These are phyloP conservation scores for Favolaschia claudopus DNA, from an alignment of 768 basidiomycete species.

Conservation along the genomic window DNA sequence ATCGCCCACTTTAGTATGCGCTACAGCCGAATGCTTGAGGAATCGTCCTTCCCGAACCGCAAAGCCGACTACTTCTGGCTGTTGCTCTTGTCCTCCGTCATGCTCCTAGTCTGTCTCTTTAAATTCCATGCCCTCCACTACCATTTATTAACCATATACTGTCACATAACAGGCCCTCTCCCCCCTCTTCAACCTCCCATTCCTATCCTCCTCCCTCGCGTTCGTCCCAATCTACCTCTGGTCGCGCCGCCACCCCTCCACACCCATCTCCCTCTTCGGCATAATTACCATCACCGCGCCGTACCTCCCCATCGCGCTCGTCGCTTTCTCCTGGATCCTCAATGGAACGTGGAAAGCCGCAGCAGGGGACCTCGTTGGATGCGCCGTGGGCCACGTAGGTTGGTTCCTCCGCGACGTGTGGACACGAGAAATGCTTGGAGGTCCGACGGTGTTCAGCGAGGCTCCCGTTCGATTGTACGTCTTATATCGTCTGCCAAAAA, in stretches of 20 bases:
- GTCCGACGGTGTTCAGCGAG: conserved; percentile 73
- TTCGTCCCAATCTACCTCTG: conserved; percentile 98
- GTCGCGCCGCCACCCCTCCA: conserved; percentile 93
- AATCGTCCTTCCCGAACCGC: conserved; percentile 91
- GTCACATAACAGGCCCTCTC: conserved; percentile 67
- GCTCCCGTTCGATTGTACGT: conserved; percentile 76
- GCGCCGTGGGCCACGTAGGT: conserved; percentile 85
- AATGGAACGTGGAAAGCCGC: conserved; percentile 88
- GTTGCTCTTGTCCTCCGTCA: conserved; percentile 79
- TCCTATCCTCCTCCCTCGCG: conserved; percentile 91
- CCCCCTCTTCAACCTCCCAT: conserved; percentile 89
- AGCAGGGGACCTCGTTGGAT: conserved; percentile 82
- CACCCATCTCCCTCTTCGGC: conserved; percentile 96
- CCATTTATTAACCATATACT: conserved; percentile 4
- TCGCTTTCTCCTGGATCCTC: conserved; percentile 84
- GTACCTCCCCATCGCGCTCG: conserved; percentile 91
- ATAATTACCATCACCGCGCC: conserved; percentile 94
- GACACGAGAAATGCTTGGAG: conserved; percentile 87
- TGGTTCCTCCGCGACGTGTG: conserved; percentile 90
- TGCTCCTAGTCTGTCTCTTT: conserved; percentile 77
- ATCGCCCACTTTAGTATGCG: conserved; percentile 72
- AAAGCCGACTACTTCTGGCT: conserved; percentile 97
- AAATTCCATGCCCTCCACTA: not conserved
- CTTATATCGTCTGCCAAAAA: conserved; percentile 15
- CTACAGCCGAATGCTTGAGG: conserved; percentile 96